These are phyloP conservation scores for Ettlia oleoabundans DNA, from an alignment of 139 green algal species.

Conservation along the genomic window DNA sequence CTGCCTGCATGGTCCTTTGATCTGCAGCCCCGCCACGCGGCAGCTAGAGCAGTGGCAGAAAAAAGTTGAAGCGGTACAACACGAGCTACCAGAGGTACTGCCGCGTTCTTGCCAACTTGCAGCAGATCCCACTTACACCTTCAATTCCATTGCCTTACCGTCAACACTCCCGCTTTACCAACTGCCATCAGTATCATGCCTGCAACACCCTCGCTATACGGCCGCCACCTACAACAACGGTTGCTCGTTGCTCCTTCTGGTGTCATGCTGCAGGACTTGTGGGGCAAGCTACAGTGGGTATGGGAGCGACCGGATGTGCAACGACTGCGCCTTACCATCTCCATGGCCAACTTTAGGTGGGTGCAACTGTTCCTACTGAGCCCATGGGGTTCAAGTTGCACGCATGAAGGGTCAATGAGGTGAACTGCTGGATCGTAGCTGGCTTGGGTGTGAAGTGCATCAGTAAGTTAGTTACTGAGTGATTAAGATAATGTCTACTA, in stretches of 20 bases:
- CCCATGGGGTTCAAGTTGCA: background rate
- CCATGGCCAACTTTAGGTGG: conserved; percentile 70
- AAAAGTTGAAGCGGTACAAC: conserved; percentile 1
- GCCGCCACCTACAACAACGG: background rate
- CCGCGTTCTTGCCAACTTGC: too few species aligned
- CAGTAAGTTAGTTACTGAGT: background rate
- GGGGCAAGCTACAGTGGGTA: conserved; percentile 66
- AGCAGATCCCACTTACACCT: too few species aligned
- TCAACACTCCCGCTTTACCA: background rate
- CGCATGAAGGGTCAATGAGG: too few species aligned
- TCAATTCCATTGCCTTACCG: background rate
- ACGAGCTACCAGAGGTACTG: conserved; percentile 42
- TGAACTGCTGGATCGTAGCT: too few species aligned
- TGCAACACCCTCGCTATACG: background rate
- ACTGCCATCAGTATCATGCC: background rate
- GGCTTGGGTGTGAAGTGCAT: background rate
- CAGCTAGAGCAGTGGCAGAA: conserved; percentile 24
- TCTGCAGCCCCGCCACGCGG: conserved; percentile 10
- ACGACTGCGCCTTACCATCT: conserved; percentile 67
- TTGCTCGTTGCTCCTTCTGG: too few species aligned
- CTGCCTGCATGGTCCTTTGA: background rate
- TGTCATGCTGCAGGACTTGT: conserved; percentile 49
- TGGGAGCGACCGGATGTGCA: conserved; percentile 73
- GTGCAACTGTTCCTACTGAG: background rate
- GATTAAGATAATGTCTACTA: too few species aligned